Evolutionary conservation across 805 yeast genomes (phyloP), one percentile per base, ranked within the genome.

Genomic region (Kodamaea sagamina): DNA sequence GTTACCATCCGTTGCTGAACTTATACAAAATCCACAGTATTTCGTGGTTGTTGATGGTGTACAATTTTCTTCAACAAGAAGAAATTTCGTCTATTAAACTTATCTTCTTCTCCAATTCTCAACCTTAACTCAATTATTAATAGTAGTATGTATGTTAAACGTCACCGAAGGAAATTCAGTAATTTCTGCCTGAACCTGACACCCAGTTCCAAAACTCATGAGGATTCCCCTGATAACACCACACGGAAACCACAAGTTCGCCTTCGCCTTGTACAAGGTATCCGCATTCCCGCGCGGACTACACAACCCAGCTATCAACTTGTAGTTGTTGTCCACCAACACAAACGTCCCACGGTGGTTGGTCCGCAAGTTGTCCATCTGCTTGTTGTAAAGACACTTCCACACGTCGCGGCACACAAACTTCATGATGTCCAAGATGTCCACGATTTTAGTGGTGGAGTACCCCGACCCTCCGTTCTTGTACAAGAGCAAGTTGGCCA

Each of bases 401-500:
- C 98, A 93, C 21, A 90, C 84, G 52, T 90, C 97, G 36, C 95
- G 77, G 60, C 98, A 90, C 4, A 93, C 78, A 60, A 88, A 89
- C 64, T 92, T 92, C 88, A 93, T 87, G 29, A 92, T 77, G 50
- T 87, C 90, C 28, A 92, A 64, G 9, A 86, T 73, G 47, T 86
- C 90, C 15, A 68, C 72, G 57, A 82, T 62, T 60, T 78, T 56
- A 52, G 59, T 39, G 58, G 66, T 1, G 58, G 49, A 15, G 40
- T 37, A 37, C 10, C 32, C 32, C 56, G 47, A 19, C 53, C 56
- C 57, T 55, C 55, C 71, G 56, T 50, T 63, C 40, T 62, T 63
- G 48, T 70, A 71, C 50, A 79, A 61, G 43, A 75, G 66, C 11
- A 76, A 67, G 34, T 78, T 77, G 34, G 78, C 73, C 36, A 75